Base-by-base conservation (phyloP, 352 stramenopile genomes). In the Globisporangium barbulae region DNA sequence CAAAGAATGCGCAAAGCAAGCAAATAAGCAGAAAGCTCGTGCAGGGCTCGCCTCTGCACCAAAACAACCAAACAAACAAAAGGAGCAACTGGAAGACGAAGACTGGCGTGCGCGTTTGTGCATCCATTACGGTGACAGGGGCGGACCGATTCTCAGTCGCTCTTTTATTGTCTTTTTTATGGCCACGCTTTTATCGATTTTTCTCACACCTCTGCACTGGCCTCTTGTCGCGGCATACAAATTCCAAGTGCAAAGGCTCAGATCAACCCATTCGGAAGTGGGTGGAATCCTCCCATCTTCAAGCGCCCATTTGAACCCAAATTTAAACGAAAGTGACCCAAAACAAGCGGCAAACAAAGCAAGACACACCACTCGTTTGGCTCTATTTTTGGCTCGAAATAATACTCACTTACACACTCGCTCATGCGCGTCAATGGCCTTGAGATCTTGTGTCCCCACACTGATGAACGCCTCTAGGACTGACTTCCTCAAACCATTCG, bases 81-180 rank as follows among this genome's bases (percentile, higher is more conserved):
- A 9, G 39, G 31, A 31, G 52, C 52, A 44, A n/a, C 52, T 56
- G 41, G 39, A 47, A 39, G n/a, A 47, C 39, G 39, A 47, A 39
- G n/a, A 47, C 39, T 52, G 53, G 56, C 56, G 56, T 63, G 56
- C 56, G 56, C 56, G 56, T 54, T 39, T 52, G 56, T 53, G 56
- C 56, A 63, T 63, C 56, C 56, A 63, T 55, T 47, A 63, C 42
- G 30, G 25, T 37, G 39, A 63, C 28, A 63, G 39, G 56, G 56
- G 56, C 56, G 56, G 56, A 63, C 56, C 44, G 39, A 21, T 52
- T 30, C 17, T 12, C 42, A 7, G 35, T 41, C 12, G 35, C 35
- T 49, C 45, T 17, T 15, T 5, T 1, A 31, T 12, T 2, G n/a
- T 0, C 21, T 12, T 17, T 52, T 15, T 30, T 30, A 6, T 25